These are phyloP conservation scores for Linum trigynum DNA, from an alignment of 345 rosid species.

Conservation along the genomic window DNA sequence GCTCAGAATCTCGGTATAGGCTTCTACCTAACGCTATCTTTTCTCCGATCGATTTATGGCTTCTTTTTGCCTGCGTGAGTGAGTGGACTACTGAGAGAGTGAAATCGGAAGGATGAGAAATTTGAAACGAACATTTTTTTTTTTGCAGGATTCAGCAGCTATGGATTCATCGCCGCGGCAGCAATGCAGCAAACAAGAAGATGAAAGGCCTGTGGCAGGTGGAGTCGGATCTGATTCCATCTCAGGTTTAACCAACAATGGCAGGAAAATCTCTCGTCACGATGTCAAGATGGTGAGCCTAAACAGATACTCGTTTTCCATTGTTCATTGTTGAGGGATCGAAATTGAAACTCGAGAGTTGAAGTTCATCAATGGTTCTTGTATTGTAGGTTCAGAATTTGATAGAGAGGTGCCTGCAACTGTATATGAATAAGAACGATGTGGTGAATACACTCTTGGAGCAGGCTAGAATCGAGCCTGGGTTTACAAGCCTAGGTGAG, in stretches of 20 bases:
- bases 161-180: background rate
- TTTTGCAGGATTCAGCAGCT: background rate
- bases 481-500: slow-evolving; percentile 88
- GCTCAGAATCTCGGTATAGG: background rate
- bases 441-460: slow-evolving; percentile 74
- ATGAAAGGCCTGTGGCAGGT: background rate
- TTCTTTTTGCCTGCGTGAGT: no score
- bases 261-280: background rate
- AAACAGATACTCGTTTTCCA: background rate
- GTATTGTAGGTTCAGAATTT: slow-evolving; percentile 79
- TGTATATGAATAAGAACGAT: slow-evolving; percentile 91
- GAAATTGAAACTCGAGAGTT: background rate
- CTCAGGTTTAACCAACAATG: background rate
- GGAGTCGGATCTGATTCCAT: background rate
- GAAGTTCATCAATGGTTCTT: background rate
- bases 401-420: slow-evolving; percentile 88
- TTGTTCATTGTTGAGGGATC: background rate
- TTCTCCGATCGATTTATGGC: no score
- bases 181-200: background rate
- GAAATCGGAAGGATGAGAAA: background rate
- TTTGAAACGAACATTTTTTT: background rate
- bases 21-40: background rate
- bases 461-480: slow-evolving; percentile 93
- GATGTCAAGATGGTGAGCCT: background rate
- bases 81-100: no score